Conservation (phyloP, 2,329 filamentous ascomycete species). For the Chaetomiaceae sp. region DNA sequence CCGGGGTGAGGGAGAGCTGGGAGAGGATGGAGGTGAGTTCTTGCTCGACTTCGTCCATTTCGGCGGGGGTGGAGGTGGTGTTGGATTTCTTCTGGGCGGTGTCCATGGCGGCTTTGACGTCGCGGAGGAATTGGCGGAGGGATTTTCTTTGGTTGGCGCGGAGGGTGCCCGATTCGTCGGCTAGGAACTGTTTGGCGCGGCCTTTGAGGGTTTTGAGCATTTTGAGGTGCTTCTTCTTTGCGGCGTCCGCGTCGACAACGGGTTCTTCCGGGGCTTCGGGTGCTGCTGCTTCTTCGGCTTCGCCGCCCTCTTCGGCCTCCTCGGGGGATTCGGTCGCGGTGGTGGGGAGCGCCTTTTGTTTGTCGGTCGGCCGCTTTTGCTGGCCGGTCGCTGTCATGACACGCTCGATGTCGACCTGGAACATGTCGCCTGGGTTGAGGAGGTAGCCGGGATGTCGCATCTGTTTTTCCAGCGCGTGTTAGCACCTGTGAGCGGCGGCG, state of each 20-base stretch:
- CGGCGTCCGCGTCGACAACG: constrained; percentile 28
- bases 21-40: constrained; percentile 46
- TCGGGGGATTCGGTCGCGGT: constrained; percentile 13
- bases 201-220: constrained; percentile 49
- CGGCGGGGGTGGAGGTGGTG: constrained; percentile 35
- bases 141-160: constrained; percentile 70
- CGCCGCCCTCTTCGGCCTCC: constrained; percentile 19
- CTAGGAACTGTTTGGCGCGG: constrained; percentile 35
- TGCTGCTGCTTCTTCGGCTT: constrained; percentile 23
- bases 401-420: constrained; percentile 85
- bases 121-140: constrained; percentile 66
- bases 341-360: constrained; percentile 12
- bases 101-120: constrained; percentile 59
- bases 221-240: constrained; percentile 34
- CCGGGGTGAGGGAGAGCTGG: constrained; percentile 28
- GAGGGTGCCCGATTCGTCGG: constrained; percentile 36
- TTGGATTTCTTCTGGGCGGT: constrained; percentile 39
- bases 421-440: constrained; percentile 96
- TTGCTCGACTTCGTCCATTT: constrained; percentile 45
- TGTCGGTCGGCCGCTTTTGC: constrained; percentile 44
- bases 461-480: constrained; percentile 40
- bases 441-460: constrained; percentile 91
- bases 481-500: background rate
- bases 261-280: constrained; percentile 18
- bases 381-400: constrained; percentile 85